Conservation (phyloP, 2,329 filamentous ascomycete genomes). For the Penicillium sp. region DNA sequence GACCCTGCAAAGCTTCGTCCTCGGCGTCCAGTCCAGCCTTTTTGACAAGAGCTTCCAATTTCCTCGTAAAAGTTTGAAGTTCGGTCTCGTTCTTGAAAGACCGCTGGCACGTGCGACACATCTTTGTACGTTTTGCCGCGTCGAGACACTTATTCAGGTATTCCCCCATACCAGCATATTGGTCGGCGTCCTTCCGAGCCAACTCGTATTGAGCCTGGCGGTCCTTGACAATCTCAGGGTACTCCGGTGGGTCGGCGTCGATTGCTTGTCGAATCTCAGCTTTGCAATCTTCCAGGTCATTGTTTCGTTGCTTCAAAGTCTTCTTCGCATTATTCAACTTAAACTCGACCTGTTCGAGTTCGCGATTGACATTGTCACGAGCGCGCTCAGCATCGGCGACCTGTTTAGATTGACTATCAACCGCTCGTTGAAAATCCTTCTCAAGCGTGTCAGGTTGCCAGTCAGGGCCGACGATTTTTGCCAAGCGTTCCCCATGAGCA, state of each 20-base stretch:
- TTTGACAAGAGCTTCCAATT: conserved; percentile 54
- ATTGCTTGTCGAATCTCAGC: conserved; percentile 56
- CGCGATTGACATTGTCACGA: conserved; percentile 64
- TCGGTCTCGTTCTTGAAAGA: conserved; percentile 57
- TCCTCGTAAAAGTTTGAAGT: conserved; percentile 58
- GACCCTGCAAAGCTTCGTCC: conserved; percentile 56
- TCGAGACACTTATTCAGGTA: conserved; percentile 67
- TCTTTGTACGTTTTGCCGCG: conserved; percentile 60
- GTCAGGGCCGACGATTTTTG: conserved; percentile 54
- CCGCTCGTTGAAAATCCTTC: conserved; percentile 57
- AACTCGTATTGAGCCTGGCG: conserved; percentile 48
- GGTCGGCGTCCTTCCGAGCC: conserved; percentile 58
- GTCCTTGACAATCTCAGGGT: conserved; percentile 47
- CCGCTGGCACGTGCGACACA: conserved; percentile 71
- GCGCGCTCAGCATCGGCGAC: conserved; percentile 62
- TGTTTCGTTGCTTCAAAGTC: conserved; percentile 57
- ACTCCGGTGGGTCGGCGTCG: conserved; percentile 47
- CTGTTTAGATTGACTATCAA: conserved; percentile 53
- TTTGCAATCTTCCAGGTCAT: conserved; percentile 58
- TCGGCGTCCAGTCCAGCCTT: conserved; percentile 51
- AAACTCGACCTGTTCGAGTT: conserved; percentile 71
- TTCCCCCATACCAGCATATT: conserved; percentile 60
- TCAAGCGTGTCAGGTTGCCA: conserved; percentile 71
- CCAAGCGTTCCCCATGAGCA: conserved; percentile 68
- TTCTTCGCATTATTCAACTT: conserved; percentile 61